Percentiles rank a stretch among this genome's conserved stretches.
phyloP scores from a whole-genome alignment of 2,329 filamentous ascomycete genomes.

The Monilinia laxa region DNA sequence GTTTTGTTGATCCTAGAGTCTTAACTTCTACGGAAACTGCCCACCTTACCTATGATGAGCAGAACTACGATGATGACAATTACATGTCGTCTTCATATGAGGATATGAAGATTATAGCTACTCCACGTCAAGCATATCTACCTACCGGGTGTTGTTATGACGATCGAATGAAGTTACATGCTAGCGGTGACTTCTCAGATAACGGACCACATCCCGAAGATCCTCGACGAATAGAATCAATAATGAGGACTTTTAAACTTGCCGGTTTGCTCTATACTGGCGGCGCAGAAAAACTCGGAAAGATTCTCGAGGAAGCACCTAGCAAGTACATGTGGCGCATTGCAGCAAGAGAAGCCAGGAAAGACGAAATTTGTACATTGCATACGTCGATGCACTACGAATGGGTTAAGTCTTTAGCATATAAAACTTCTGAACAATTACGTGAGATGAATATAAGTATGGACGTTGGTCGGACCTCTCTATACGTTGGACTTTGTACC shows the following conservation, averaged over 20 bases:
- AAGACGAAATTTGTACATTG: constrained; percentile 75
- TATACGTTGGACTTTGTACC: constrained; percentile 81
- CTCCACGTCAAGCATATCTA: constrained; percentile 40
- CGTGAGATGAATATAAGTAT: constrained; percentile 61
- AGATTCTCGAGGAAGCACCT: constrained; percentile 53
- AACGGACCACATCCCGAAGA: constrained; percentile 91
- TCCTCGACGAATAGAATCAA: constrained; percentile 85
- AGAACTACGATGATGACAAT: constrained; percentile 24
- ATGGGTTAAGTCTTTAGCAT: constrained; percentile 66
- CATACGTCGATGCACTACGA: constrained; percentile 76
- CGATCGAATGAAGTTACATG: constrained; percentile 91
- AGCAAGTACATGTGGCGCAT: constrained; percentile 74
- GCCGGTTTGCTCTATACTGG: constrained; percentile 73
- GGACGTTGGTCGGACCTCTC: constrained; percentile 68
- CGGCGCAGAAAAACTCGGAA: constrained; percentile 53
- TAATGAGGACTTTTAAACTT: constrained; percentile 84
- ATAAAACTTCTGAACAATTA: constrained; percentile 61
- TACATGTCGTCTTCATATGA: constrained; percentile 26
- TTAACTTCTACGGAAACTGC: constrained; percentile 26
- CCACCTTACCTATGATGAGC: constrained; percentile 23
- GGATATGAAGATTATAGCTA: constrained; percentile 10
- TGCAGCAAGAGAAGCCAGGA: constrained; percentile 70
- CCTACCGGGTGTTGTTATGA: constrained; percentile 86
- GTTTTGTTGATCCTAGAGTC: constrained; percentile 34
- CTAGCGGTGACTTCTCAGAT: constrained; percentile 73